phyloP scores from a whole-genome alignment of 192 early-diverging fungal genomes.

The Phycomyces nitens region DNA sequence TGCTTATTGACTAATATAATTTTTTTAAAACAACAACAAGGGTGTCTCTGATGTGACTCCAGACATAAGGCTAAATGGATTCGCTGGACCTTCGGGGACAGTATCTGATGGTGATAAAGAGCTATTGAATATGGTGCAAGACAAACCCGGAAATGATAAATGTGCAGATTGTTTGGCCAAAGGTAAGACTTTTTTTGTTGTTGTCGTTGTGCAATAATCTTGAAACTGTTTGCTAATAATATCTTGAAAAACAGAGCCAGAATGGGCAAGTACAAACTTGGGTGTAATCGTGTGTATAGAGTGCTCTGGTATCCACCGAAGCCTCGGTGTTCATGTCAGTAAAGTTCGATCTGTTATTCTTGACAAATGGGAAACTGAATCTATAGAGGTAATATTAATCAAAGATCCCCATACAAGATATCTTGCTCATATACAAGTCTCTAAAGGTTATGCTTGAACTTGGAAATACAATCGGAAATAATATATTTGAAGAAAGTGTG shows the following conservation, averaged over 20 bases:
- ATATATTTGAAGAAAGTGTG: constrained; percentile 56
- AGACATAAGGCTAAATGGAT: background rate
- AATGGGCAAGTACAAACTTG: constrained; percentile 85
- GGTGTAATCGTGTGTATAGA: constrained; percentile 82
- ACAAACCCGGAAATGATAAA: constrained; percentile 49
- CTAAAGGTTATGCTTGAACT: constrained; percentile 68
- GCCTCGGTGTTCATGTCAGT: constrained; percentile 83
- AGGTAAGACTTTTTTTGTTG: constrained; percentile 38
- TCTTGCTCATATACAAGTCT: background rate
- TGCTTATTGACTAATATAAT: no score
- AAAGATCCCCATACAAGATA: background rate
- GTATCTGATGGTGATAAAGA: constrained; percentile 36
- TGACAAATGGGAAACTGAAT: constrained; percentile 84
- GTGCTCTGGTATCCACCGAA: constrained; percentile 90
- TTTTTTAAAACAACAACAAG: background rate
- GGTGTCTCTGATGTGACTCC: constrained; percentile 3
- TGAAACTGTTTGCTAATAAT: no score
- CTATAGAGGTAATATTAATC: constrained; percentile 46
- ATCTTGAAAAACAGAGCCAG: constrained; percentile 44
- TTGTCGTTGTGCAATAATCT: no score
- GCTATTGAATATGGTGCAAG: constrained; percentile 36
- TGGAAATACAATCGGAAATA: constrained; percentile 70
- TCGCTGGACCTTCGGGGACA: background rate
- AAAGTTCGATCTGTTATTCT: constrained; percentile 80
- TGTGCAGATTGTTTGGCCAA: constrained; percentile 54